Percentiles rank a stretch among this genome's conserved stretches.
Evolutionary conservation across 768 basidiomycete species (phyloP).

Genomic region (Cyclocybe cylindracea): DNA sequence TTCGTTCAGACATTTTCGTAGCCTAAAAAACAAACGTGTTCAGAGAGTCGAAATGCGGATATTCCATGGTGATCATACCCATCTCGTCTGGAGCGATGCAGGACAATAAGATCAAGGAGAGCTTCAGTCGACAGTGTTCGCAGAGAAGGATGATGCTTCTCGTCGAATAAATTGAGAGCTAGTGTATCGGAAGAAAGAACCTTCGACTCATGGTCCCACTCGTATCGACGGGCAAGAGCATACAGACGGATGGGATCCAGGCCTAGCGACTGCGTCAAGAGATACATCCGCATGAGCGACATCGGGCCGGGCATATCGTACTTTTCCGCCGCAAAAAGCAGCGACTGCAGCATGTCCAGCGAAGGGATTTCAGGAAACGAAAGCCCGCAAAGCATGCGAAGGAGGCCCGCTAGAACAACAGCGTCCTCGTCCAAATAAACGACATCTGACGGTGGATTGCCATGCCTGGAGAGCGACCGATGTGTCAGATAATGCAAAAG

Average conservation of each 20-base stretch:
- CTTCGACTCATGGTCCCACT: conserved; percentile 58
- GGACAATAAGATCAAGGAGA: conserved; percentile 53
- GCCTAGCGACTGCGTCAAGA: conserved; percentile 49
- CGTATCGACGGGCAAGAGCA: conserved; percentile 54
- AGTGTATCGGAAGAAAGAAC: conserved; percentile 57
- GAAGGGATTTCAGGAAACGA: conserved; percentile 48
- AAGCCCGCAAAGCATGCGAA: conserved; percentile 65
- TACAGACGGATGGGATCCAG: conserved; percentile 53
- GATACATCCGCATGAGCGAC: conserved; percentile 59
- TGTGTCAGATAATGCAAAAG: background rate
- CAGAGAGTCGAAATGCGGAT: background rate
- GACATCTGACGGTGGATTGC: conserved; percentile 19
- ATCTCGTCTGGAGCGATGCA: conserved; percentile 56
- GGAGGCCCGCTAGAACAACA: conserved; percentile 51
- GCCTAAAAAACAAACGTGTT: conserved; percentile 16
- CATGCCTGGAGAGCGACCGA: conserved; percentile 3
- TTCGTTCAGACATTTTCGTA: conserved; percentile 50
- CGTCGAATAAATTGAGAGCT: conserved; percentile 49
- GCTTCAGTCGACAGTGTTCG: conserved; percentile 48
- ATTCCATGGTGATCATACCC: conserved; percentile 22
- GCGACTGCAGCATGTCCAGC: conserved; percentile 53
- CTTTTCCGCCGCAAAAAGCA: conserved; percentile 67
- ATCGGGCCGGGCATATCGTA: conserved; percentile 70
- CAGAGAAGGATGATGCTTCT: conserved; percentile 44
- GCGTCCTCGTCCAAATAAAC: conserved; percentile 62